Conservation (phyloP, 495 filamentous ascomycete genomes). For the Penicillium psychrofluorescens region DNA sequence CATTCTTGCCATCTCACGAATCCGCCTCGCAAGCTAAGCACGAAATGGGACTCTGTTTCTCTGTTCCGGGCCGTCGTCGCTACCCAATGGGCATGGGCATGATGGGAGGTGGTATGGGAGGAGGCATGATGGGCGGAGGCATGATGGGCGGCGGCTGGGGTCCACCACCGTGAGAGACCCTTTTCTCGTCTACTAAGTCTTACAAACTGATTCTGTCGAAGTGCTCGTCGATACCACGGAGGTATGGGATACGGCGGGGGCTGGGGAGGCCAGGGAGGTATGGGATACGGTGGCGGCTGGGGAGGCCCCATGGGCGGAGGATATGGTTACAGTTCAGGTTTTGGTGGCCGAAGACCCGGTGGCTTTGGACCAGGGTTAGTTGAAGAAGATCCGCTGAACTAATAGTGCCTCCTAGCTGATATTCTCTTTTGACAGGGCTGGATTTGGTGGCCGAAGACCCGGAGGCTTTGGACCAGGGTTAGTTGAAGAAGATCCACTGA, state of each 20-base stretch:
- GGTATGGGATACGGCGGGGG: constrained; percentile 2
- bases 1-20: too few relatives aligned
- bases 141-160: constrained; percentile 4
- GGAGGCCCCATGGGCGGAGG: not conserved
- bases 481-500: too few relatives aligned
- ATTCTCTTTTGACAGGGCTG: too few relatives aligned
- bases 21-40: not conserved
- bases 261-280: constrained; percentile 1
- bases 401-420: too few relatives aligned
- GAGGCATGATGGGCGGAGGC: not conserved
- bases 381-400: too few relatives aligned
- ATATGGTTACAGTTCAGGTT: too few relatives aligned
- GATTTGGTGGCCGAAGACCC: too few relatives aligned
- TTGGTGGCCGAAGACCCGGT: too few relatives aligned
- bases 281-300: constrained; percentile 1
- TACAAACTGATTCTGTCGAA: too few relatives aligned
- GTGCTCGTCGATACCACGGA: not conserved
- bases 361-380: too few relatives aligned
- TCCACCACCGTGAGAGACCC: not conserved
- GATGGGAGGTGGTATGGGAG: not conserved
- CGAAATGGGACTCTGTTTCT: constrained; percentile 14
- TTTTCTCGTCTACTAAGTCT: constrained; percentile 1
- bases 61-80: constrained; percentile 6
- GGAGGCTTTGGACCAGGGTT: too few relatives aligned
- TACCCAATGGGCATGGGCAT: constrained; percentile 5